Evolutionary conservation across 257 asterid genomes (phyloP).

Genomic region (Cruciata laevipes): DNA sequence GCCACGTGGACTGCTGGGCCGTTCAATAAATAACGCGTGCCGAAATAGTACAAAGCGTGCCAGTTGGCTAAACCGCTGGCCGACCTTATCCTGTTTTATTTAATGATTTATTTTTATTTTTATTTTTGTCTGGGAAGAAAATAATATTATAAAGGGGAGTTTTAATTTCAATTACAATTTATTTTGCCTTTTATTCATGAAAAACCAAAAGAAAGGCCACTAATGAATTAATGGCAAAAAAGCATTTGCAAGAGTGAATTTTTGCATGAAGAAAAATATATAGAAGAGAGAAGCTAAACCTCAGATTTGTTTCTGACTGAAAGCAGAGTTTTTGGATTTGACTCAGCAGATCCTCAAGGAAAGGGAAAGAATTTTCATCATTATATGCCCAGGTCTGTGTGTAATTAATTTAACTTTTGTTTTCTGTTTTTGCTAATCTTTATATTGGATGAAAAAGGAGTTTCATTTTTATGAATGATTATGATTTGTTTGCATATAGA

Average conservation of each 20-base stretch:
- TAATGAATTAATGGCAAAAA: conserved; percentile 8
- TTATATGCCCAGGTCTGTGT: conserved; percentile 23
- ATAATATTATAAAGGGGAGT: neutral
- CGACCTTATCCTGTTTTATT: conserved; percentile 42
- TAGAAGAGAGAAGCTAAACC: conserved; percentile 22
- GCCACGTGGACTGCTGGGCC: conserved; percentile 10
- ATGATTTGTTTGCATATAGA: conserved; percentile 16
- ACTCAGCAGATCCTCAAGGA: conserved; percentile 18
- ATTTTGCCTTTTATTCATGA: conserved; percentile 10
- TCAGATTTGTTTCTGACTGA: conserved; percentile 32
- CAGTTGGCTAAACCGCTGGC: conserved; percentile 45
- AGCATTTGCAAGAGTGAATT: neutral
- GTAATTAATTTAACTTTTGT: conserved; percentile 13
- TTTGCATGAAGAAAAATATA: conserved; percentile 5
- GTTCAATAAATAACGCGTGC: conserved; percentile 28
- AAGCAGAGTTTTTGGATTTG: conserved; percentile 27
- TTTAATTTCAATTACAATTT: neutral
- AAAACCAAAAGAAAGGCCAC: neutral
- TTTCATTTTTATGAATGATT: neutral
- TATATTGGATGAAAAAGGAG: neutral
- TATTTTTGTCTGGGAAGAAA: neutral
- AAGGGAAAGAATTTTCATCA: conserved; percentile 12
- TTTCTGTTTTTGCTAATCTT: conserved; percentile 1
- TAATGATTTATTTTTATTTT: neutral
- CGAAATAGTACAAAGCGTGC: conserved; percentile 19